Evolutionary conservation across 768 basidiomycete species (phyloP).

Genomic region (Hortiboletus campestris): DNA sequence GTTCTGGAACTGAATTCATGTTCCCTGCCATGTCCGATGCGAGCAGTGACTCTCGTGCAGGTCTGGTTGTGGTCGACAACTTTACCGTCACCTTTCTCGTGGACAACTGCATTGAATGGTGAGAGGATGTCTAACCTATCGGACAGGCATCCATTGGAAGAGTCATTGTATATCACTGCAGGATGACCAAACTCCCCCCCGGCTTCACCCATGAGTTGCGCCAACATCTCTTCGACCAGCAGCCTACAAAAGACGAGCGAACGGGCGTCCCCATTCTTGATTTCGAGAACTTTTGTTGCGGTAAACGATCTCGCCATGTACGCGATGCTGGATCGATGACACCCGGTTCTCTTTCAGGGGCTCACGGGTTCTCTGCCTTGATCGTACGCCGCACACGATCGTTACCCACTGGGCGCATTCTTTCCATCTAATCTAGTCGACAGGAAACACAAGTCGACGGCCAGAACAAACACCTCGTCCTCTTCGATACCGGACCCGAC

Average conservation of each 20-base stretch:
- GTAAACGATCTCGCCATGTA: constrained; percentile 31
- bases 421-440: not conserved
- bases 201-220: constrained; percentile 73
- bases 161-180: constrained; percentile 20
- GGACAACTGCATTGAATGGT: constrained; percentile 83
- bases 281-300: constrained; percentile 71
- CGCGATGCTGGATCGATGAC: not conserved
- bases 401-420: not conserved
- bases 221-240: constrained; percentile 55
- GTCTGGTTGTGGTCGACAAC: constrained; percentile 34
- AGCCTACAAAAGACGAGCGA: constrained; percentile 40
- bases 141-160: not conserved
- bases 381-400: constrained; percentile 47
- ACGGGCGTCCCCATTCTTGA: constrained; percentile 66
- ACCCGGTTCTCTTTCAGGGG: constrained; percentile 44
- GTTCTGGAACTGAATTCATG: too few relatives aligned
- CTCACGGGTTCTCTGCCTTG: constrained; percentile 81
- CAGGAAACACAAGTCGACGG: constrained; percentile 59
- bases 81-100: constrained; percentile 63
- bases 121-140: not conserved
- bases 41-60: constrained; percentile 12
- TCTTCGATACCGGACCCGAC: constrained; percentile 88
- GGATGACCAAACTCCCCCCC: constrained; percentile 78
- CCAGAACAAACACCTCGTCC: constrained; percentile 46
- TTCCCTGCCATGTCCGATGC: constrained; percentile 9